These are phyloP conservation scores for Elsinoe necatrix DNA, from an alignment of 2,329 filamentous ascomycete genomes.

Conservation along the genomic window DNA sequence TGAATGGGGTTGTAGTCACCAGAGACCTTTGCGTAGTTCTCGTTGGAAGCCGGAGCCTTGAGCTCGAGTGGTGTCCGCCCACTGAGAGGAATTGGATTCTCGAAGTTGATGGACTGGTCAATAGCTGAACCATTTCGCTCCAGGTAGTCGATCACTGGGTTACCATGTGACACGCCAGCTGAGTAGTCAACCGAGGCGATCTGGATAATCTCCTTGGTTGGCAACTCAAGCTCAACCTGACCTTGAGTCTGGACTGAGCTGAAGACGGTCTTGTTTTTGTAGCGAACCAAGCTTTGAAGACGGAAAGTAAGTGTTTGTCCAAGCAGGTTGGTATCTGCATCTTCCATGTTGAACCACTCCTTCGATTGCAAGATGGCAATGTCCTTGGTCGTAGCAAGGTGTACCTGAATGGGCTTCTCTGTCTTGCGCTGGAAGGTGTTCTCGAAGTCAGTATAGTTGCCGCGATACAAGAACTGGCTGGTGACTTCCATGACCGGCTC, in stretches of 20 bases:
- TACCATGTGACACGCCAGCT: conserved; percentile 82
- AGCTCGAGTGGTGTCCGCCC: conserved; percentile 83
- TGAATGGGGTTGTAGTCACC: conserved; percentile 99
- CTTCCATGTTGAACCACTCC: conserved; percentile 90
- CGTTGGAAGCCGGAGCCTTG: conserved; percentile 89
- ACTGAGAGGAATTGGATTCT: conserved; percentile 91
- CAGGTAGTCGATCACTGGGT: conserved; percentile 94
- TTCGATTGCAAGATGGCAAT: conserved; percentile 91
- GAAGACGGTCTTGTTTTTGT: conserved; percentile 91
- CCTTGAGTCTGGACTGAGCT: conserved; percentile 86
- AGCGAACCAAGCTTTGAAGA: conserved; percentile 79
- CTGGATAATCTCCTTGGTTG: conserved; percentile 94
- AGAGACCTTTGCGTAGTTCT: conserved; percentile 94
- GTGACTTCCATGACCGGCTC: conserved; percentile 95
- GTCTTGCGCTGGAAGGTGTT: conserved; percentile 98
- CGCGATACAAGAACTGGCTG: conserved; percentile 95
- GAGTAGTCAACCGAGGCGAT: conserved; percentile 96
- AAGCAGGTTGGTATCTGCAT: conserved; percentile 76
- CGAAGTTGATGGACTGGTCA: conserved; percentile 93
- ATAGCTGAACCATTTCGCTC: conserved; percentile 84
- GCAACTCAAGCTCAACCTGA: conserved; percentile 85
- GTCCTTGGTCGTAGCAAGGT: conserved; percentile 79
- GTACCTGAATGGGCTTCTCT: conserved; percentile 89
- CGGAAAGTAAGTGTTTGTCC: conserved; percentile 95
- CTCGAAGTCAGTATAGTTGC: conserved; percentile 83